A percentile compares a stretch with the other conserved stretches of the same genome.
Conservation (phyloP, 495 filamentous ascomycete species). For the Staphylotrichum tortipilum region DNA sequence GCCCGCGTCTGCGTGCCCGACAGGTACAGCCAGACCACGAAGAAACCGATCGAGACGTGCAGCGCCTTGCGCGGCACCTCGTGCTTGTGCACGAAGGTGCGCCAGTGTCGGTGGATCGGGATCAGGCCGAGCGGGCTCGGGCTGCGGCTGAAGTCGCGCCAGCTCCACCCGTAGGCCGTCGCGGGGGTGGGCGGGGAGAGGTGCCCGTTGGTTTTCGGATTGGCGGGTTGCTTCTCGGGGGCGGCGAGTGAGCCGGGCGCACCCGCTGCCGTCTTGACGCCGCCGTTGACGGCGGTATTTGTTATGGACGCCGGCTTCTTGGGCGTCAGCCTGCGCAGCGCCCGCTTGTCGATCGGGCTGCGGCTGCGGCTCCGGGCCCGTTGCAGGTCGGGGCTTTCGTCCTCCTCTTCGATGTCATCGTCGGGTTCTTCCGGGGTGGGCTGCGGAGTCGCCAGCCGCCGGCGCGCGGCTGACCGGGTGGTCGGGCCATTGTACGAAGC, state of each 20-base stretch:
- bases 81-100: constrained; percentile 65
- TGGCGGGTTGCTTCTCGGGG: too few relatives aligned
- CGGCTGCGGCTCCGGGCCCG: constrained; percentile 41
- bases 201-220: constrained; percentile 53
- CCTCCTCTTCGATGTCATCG: too few relatives aligned
- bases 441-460: constrained; percentile 33
- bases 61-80: constrained; percentile 68
- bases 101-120: constrained; percentile 75
- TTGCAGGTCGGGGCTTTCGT: constrained; percentile 32
- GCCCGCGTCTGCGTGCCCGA: constrained; percentile 60
- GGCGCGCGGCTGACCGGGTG: constrained; percentile 55
- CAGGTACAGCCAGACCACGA: constrained; percentile 75
- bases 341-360: constrained; percentile 44
- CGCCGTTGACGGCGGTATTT: too few relatives aligned
- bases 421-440: constrained; percentile 16
- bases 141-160: constrained; percentile 75
- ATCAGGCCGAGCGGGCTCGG: constrained; percentile 91
- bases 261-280: background rate
- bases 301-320: constrained; percentile 13
- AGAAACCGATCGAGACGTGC: constrained; percentile 92
- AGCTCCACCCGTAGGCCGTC: constrained; percentile 48
- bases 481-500: constrained; percentile 45
- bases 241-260: too few relatives aligned
- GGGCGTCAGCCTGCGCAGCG: constrained; percentile 39
- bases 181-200: constrained; percentile 54